Conservation (phyloP, 1,139 yeast genomes). For the Pichiaceae sp. region DNA sequence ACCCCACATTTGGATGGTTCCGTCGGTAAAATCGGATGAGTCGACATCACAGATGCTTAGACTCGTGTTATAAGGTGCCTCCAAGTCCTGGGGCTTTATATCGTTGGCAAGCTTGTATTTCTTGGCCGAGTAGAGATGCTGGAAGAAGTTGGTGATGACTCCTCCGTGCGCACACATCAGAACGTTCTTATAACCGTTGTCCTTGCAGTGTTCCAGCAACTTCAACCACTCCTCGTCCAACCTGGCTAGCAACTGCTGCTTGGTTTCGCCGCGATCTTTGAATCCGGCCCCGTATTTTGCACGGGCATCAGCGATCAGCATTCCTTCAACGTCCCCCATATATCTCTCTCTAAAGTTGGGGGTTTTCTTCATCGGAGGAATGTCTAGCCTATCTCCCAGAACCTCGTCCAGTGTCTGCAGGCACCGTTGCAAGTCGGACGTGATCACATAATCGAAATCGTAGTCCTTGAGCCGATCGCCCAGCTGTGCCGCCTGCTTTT, state of each 20-base stretch:
- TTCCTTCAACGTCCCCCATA: conserved; percentile 80
- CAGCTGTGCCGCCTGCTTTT: conserved; percentile 43
- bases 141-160: conserved; percentile 55
- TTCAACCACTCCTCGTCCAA: conserved; percentile 40
- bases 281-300: conserved; percentile 35
- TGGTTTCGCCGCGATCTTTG: conserved; percentile 49
- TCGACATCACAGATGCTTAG: conserved; percentile 54
- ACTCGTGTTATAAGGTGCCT: conserved; percentile 68
- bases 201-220: conserved; percentile 31
- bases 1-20: conserved; percentile 45
- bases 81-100: conserved; percentile 35
- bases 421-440: conserved; percentile 60
- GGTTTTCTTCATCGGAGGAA: conserved; percentile 20
- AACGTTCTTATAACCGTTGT: conserved; percentile 36
- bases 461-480: conserved; percentile 34
- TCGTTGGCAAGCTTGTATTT: conserved; percentile 31
- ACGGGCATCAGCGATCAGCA: conserved; percentile 60
- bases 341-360: conserved; percentile 57
- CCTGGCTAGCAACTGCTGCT: conserved; percentile 38
- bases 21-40: conserved; percentile 26
- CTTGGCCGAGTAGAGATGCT: conserved; percentile 33
- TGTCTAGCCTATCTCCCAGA: conserved; percentile 22
- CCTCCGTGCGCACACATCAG: conserved; percentile 83
- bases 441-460: conserved; percentile 41
- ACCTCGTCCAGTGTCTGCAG: conserved; percentile 42